Evolutionary conservation across 2,329 filamentous ascomycete species (phyloP).

Genomic region (Colletotrichum truncatum): DNA sequence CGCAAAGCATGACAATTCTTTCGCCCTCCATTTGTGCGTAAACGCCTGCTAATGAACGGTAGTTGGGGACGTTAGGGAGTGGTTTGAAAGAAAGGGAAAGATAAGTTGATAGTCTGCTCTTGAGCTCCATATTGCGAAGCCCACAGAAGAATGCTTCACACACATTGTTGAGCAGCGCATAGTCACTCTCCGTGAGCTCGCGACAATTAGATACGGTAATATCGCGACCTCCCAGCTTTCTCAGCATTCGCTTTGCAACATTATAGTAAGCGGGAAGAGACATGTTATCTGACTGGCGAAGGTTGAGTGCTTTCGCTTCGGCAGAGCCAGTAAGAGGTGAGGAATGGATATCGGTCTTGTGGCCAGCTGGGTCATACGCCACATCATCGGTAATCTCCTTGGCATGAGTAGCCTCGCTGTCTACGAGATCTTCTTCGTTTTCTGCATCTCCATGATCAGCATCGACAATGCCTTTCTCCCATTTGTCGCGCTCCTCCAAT

Average conservation of each 20-base stretch:
- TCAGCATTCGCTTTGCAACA: conserved; percentile 58
- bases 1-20: conserved; percentile 57
- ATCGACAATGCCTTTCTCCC: conserved; percentile 67
- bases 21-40: conserved; percentile 67
- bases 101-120: conserved; percentile 52
- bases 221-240: conserved; percentile 59
- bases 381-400: conserved; percentile 4
- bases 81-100: conserved; percentile 55
- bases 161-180: conserved; percentile 59
- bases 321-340: not conserved
- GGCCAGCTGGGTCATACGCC: not conserved
- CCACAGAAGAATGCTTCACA: conserved; percentile 64
- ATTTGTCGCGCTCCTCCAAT: conserved; percentile 72
- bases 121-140: conserved; percentile 57
- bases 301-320: conserved; percentile 27
- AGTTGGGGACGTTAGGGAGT: conserved; percentile 36
- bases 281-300: conserved; percentile 53
- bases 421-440: conserved; percentile 36
- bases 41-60: conserved; percentile 63
- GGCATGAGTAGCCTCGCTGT: not conserved
- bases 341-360: not conserved
- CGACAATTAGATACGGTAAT: conserved; percentile 55
- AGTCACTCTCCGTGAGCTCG: conserved; percentile 55
- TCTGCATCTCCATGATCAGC: conserved; percentile 47
- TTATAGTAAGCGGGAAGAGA: conserved; percentile 57